Evolutionary conservation across 495 filamentous ascomycete species (phyloP), one percentile per base, ranked within the genome.

Genomic region (Aspergillus steynii): DNA sequence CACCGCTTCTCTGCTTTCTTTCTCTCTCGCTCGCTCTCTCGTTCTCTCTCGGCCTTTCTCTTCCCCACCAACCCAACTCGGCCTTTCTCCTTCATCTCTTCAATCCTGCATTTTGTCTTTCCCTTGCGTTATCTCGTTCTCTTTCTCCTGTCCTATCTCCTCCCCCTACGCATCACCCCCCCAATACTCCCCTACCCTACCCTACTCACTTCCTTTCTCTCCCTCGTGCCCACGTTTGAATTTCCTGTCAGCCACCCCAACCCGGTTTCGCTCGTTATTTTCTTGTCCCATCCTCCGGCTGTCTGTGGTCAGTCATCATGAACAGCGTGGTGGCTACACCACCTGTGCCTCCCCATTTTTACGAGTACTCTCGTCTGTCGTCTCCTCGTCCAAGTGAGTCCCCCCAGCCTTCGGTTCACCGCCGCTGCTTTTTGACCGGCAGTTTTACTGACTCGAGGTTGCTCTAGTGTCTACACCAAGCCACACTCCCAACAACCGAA

Each of bases 311-410:
- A 82, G 64, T 46, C 78, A 82, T 72, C 79, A 88, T 88, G 85
- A 87, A 86, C 77, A 85, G 82, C 70, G 71, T 87, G 71, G 76
- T 86, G 74, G 77, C 78, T 66, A 82, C 81, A 63, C 88, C 88
- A 66, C 82, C 88, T 68, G 80, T 87, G 72, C 90, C 91, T 77
- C 86, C 88, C 68, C 90, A 90, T 75, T 90, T 90, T 68, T 86
- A 91, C 79, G 85, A 87, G 62, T 80, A 86, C 71, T 74, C 81
- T 72, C 87, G 89, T 73, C 83, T 84, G 71, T 90, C 91, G 63
- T 86, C 88, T 56, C 78, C 88, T 68, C 86, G 85, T 69, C 81
- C 85, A 68, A 85, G 92, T 95, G 85, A 68, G 72, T 60, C 48
- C 46, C 60, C 54, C 66, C 55, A 61, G 58, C 29, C 31, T 26